Base-by-base conservation (phyloP, 345 rosid species). In the Pseudoturritis turrita region DNA sequence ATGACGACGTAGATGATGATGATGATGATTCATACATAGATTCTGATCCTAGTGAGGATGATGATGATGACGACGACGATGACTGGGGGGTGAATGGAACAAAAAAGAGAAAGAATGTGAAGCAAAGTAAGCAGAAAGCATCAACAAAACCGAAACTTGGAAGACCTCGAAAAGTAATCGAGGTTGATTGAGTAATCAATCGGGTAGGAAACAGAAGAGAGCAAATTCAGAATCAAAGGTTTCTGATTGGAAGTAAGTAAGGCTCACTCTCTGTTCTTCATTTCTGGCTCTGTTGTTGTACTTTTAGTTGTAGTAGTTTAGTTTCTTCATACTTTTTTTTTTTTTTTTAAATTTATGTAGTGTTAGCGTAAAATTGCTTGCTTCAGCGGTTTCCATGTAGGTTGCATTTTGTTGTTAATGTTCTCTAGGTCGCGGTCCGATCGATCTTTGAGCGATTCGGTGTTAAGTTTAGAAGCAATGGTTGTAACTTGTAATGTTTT, bases 1-100 rank as follows among this genome's bases (percentile, higher is more conserved):
- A 81, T 18, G 69, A 73, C 1, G 72, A 80, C 10, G 88, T 81
- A 52, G 84, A 71, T 9, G 71, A 33, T 3, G 63, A 74, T 35
- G 86, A 85, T 58, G 76, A 65, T 65, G 65, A 49, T 51, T 78
- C 63, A 26, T 86, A 70, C 63, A 73, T 85, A 64, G 91, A 77
- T 59, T 85, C 82, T 29, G 96, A 86, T 35, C 51, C 79, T 2
- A 80, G 81, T 71, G 86, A 82, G 39, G 71, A 80, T 0, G 85
- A 75, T 22, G 96, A 85, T 1, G 85, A 80, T 12, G 87, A 79
- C 25, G 96, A 84, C 12, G 72, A 74, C 1, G 53, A 62, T 17
- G 77, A 73, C 17, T 75, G 79, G 79, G 28, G 2, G 15, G 79
- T 88, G 88, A 81, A 18, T 68, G 64, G 47, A 66, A 64, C 35